Evolutionary conservation across 169 alveolate genomes (phyloP).

Genomic region (Theileria orientalis): DNA sequence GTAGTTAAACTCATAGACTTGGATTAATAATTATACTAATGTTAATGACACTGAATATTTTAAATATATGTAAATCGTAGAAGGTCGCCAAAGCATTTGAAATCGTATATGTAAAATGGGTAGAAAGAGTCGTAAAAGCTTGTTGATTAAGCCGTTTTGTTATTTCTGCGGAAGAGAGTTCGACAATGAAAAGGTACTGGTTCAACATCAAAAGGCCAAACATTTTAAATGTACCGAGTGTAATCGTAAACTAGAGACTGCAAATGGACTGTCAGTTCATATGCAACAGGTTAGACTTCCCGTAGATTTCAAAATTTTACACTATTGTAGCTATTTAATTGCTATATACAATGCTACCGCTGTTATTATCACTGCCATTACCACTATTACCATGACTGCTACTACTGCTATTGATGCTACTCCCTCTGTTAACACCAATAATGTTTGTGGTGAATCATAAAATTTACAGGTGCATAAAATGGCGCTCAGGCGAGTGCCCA

Average conservation of each 20-base stretch:
- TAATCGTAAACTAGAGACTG: conserved; percentile 93
- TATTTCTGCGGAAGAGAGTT: conserved; percentile 96
- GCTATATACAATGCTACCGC: background rate
- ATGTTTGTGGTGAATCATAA: too few species aligned
- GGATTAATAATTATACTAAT: too few species aligned
- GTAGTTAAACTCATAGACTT: too few species aligned
- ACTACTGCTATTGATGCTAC: too few species aligned
- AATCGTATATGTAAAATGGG: too few species aligned
- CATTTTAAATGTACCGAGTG: conserved; percentile 95
- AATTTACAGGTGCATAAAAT: conserved; percentile 90
- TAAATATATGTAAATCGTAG: too few species aligned
- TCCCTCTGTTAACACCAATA: too few species aligned
- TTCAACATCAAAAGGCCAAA: conserved; percentile 96
- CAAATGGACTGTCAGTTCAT: conserved; percentile 87
- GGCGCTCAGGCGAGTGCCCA: conserved; percentile 89
- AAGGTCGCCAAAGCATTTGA: too few species aligned
- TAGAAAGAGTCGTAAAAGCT: conserved; percentile 89
- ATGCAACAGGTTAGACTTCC: conserved; percentile 79
- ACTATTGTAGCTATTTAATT: background rate
- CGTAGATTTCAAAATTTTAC: background rate
- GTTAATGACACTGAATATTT: too few species aligned
- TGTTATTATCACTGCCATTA: too few species aligned
- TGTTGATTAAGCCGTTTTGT: conserved; percentile 94
- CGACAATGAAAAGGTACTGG: conserved; percentile 93
- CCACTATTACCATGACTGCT: too few species aligned